Conservation (phyloP, 345 rosid species). For the Populus tremula region DNA sequence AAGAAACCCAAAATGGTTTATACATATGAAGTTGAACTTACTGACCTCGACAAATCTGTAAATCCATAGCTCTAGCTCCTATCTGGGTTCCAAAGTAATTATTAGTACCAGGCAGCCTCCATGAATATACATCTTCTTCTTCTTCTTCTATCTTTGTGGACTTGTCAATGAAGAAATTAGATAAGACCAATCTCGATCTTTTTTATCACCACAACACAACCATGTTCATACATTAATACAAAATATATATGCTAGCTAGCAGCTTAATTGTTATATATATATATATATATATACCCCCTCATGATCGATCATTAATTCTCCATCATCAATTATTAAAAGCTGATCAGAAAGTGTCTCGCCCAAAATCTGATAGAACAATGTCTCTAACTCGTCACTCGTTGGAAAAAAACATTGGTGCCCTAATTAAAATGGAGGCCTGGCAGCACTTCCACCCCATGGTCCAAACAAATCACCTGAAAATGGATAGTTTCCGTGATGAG, state of each 20-base stretch:
- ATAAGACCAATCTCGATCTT: not conserved
- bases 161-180: not conserved
- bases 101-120: not conserved
- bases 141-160: not conserved
- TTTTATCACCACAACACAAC: not conserved
- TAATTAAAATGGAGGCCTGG: slow-evolving; percentile 51
- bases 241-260: not conserved
- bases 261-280: not conserved
- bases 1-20: not conserved
- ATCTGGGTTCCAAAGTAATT: not conserved
- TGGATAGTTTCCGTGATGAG: slow-evolving; percentile 44
- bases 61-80: not conserved
- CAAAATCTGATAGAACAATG: not conserved
- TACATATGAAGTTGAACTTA: not conserved
- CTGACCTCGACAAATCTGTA: slow-evolving; percentile 9
- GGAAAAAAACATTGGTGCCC: not conserved
- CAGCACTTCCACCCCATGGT: slow-evolving; percentile 47
- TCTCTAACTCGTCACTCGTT: not conserved
- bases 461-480: slow-evolving; percentile 60
- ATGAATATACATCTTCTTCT: not conserved
- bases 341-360: not conserved
- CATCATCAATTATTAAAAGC: not conserved
- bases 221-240: not conserved
- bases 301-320: not conserved
- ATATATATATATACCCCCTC: not conserved